Evolutionary conservation across 2,329 filamentous ascomycete species (phyloP), one percentile per base, ranked within the genome.

Genomic region (Trichoderma semiorbis): DNA sequence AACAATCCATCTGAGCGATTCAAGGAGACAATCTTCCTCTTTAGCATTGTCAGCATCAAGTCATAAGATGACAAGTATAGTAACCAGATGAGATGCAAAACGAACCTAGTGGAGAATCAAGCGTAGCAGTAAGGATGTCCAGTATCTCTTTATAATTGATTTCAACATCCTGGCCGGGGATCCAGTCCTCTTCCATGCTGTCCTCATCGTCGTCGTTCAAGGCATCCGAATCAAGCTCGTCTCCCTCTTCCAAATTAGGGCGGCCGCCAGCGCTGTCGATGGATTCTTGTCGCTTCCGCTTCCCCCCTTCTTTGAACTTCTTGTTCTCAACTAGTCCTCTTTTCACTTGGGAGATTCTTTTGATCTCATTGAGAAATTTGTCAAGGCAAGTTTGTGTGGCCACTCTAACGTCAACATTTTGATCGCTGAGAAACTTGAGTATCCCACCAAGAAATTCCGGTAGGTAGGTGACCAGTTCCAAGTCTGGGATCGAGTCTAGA

Each of bases 161-260:
- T 72, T 97, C 92, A 8, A 98, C 94, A 80, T 99, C 96, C 81
- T 99, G 96, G 1, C 97, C 96, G 0, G 97, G 97, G 60, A 98
- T 91, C 94, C 95, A 99, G 78, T 98, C 96, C 73, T 95, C 95
- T 76, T 97, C 95, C 58, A 88, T 90, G 73, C 89, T 90, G 18
- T 86, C 83, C 34, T 88, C 88, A 39, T 87, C 87, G 3, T 87
- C 86, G 6, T 90, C 88, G n/a, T 85, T 84, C 34, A 84, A 84
- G 26, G 86, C 85, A 16, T 88, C 87, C 11, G 89, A 89, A 62
- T 84, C 88, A 30, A 90, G 83, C 73, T 91, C 88, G 34, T 88
- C 87, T 5, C 87, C 89, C 72, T 90, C 87, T 57, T 92, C 90
- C 12, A 85, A 83, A 18, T 86, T 87, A 7, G 86, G 86, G 6